phyloP scores from a whole-genome alignment of 768 basidiomycete species.

The Mrakia hoshinonis region DNA sequence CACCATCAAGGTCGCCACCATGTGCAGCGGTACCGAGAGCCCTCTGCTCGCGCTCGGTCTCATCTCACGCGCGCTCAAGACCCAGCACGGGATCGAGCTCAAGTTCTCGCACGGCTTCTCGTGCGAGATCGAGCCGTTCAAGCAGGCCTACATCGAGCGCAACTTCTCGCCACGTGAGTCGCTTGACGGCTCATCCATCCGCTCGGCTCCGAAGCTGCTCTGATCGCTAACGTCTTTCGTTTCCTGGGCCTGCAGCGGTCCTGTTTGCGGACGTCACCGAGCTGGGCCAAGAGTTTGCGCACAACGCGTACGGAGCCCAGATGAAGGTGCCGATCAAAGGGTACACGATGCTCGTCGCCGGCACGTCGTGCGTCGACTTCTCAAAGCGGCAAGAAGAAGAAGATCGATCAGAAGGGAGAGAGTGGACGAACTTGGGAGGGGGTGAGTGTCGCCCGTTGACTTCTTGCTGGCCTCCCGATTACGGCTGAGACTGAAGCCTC shows the following conservation, averaged over 20 bases:
- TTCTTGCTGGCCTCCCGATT: background rate
- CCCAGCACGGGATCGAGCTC: slow-evolving; percentile 57
- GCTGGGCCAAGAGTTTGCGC: slow-evolving; percentile 52
- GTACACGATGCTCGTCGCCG: slow-evolving; percentile 64
- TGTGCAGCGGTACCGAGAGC: slow-evolving; percentile 91
- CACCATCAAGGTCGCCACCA: slow-evolving; percentile 85
- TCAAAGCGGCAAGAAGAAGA: slow-evolving; percentile 93
- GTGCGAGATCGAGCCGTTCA: slow-evolving; percentile 94
- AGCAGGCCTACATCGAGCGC: slow-evolving; percentile 93
- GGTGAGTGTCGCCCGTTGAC: slow-evolving; percentile 15
- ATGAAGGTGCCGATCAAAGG: slow-evolving; percentile 81
- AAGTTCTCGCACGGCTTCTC: slow-evolving; percentile 88
- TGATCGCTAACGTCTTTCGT: too few species aligned
- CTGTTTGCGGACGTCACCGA: slow-evolving; percentile 92
- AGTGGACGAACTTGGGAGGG: slow-evolving; percentile 88
- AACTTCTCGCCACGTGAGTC: slow-evolving; percentile 70
- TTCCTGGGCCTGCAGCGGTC: too few species aligned
- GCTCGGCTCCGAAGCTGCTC: background rate
- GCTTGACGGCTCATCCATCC: too few species aligned
- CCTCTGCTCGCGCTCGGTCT: slow-evolving; percentile 81
- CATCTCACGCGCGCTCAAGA: slow-evolving; percentile 64
- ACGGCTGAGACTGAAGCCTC: background rate
- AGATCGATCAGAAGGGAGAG: slow-evolving; percentile 79
- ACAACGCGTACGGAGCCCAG: slow-evolving; percentile 83
- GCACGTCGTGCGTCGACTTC: slow-evolving; percentile 94